Evolutionary conservation across 768 basidiomycete genomes (phyloP), one percentile per base, ranked within the genome.

Genomic region (Leccinum broughii): DNA sequence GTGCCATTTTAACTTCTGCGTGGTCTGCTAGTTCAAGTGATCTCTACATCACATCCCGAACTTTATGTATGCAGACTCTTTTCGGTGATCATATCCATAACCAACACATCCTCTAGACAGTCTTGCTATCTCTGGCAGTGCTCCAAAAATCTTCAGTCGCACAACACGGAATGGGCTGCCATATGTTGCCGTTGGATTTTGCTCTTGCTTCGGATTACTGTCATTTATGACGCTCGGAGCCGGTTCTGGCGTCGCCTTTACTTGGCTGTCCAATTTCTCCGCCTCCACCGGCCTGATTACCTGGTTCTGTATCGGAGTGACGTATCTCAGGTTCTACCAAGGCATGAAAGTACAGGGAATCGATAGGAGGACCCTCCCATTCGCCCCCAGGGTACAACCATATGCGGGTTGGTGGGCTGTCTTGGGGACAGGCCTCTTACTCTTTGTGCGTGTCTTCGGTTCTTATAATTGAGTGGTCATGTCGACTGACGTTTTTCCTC

Each of bases 321-420:
- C 78, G 0, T 83, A 83, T 68, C 63, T 83, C 52, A 74, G 79
- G 37, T 82, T 83, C 69, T 69, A 70, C 62, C 66, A 75, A 3
- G 86, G 84, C n/a, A 59, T 81, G 65, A 75, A 75, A 55, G 72
- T 65, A 0, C 85, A 87, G 56, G 83, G 84, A 0, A 73, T 85
- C 57, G 75, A 78, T 66, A 76, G 83, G 34, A 60, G 44, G 1
- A 76, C 67, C 0, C 77, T 87, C 3, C 85, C 86, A 1, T 87
- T 77, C 67, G 50, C 64, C 0, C 69, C 80, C 0, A 55, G 61
- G 5, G 39, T 85, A 0, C 80, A 81, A 57, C 81, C 81, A 0
- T 81, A 66, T 39, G 75, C 72, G 0, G 77, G 70, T 9, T 82
- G 76, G 74, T 80, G 72, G 51, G 68, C 66, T 10, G 57, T 74